Evolutionary conservation across 1,284 basidiomycete species (phyloP), one percentile per base, ranked within the genome.

Genomic region (Fomitiporia mediterranea): DNA sequence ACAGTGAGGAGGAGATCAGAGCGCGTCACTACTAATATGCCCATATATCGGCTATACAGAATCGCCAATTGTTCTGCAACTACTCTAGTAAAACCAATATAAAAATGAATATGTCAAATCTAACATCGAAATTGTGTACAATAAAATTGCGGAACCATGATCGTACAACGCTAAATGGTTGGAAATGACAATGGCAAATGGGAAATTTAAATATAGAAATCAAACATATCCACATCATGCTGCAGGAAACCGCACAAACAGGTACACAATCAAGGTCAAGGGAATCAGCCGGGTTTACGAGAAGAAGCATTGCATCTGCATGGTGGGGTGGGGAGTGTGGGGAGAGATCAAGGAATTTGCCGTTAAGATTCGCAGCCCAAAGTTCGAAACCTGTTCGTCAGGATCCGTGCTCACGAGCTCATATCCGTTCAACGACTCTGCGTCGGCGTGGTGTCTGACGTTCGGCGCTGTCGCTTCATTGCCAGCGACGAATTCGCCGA

Each of bases 401-500:
- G 1, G 1, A 30, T 15, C 15, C n/a, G 13, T 7, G 44, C 13
- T 28, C n/a, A n/a, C n/a, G n/a, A n/a, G 21, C 27, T 46, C 30
- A 46, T 15, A 28, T 17, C 9, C 44, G 23, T 28, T 51, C 42
- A 56, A 19, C 55, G 49, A 27, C 19, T 28, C 27, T 56, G 55
- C 11, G 53, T 58, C 51, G 67, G 64, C 69, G 77, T 62, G 74
- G 77, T 73, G 8, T 78, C 76, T 55, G 86, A 89, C 63, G 83
- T 84, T 76, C 88, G 81, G 74, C 89, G 76, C 67, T 90, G 89
- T 60, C 88, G 76, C 72, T 91, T 91, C 80, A 91, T 78, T 38
- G 84, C 79, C 46, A 77, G 64, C 40, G 75, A 47, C 39, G 56
- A 25, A 39, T 40, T 54, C 21, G 11, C 65, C 63, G 21, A 64